Evolutionary conservation across 1,284 basidiomycete genomes (phyloP).

Genomic region (Stygiomarasmius scandens): DNA sequence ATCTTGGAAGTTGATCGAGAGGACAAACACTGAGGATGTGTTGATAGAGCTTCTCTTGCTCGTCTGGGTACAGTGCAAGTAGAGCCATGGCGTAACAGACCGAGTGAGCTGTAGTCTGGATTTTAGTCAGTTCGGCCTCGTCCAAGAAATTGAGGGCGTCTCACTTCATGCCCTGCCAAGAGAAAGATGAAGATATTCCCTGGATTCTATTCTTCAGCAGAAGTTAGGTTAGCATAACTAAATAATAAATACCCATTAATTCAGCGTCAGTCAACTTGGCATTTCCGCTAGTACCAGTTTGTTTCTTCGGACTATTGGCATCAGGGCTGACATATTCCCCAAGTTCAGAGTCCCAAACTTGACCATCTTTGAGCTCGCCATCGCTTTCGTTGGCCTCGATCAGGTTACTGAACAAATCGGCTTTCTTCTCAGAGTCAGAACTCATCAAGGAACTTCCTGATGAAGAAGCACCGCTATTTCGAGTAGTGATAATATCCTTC

Average conservation of each 20-base stretch:
- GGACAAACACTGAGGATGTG: conserved; percentile 27
- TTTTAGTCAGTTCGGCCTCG: conserved; percentile 16
- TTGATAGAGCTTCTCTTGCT: conserved; percentile 37
- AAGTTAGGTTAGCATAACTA: neutral
- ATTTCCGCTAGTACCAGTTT: neutral
- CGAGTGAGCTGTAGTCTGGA: conserved; percentile 39
- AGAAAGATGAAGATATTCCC: neutral
- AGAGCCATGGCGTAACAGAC: conserved; percentile 36
- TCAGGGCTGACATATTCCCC: neutral
- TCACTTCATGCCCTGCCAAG: neutral
- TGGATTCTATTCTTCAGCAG: too few relatives aligned
- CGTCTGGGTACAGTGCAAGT: conserved; percentile 39
- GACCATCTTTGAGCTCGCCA: neutral
- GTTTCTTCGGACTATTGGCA: neutral
- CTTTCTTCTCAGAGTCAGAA: neutral
- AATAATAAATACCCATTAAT: neutral
- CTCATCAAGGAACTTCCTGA: neutral
- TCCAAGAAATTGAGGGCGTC: neutral
- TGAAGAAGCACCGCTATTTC: neutral
- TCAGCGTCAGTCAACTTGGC: neutral
- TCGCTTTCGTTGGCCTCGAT: neutral
- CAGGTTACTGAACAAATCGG: neutral
- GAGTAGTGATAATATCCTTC: neutral
- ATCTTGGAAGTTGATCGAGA: conserved; percentile 3
- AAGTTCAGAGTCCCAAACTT: neutral